Percentiles rank a stretch among this genome's conserved stretches.
These are phyloP conservation scores for Zymoseptoria tritici DNA, from an alignment of 2,329 filamentous ascomycete species.

Conservation along the genomic window DNA sequence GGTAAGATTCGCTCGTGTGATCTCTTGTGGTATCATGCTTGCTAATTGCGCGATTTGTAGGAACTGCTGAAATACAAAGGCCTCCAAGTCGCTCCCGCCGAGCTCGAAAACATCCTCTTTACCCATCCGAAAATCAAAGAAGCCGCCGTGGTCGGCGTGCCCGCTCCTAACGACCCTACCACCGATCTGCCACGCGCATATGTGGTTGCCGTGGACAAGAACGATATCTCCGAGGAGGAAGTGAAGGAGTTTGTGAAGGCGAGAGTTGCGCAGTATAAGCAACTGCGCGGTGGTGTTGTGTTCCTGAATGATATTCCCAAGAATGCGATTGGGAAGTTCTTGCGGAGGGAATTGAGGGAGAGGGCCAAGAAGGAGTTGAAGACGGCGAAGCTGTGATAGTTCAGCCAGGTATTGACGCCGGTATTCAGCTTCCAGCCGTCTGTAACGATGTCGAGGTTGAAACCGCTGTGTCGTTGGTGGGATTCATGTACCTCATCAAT, in stretches of 20 bases:
- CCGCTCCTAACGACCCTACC: constrained; percentile 38
- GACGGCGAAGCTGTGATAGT: neutral
- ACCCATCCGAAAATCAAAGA: constrained; percentile 37
- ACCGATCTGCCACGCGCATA: constrained; percentile 40
- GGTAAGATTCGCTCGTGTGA: constrained; percentile 6
- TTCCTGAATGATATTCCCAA: constrained; percentile 42
- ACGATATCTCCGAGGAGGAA: constrained; percentile 26
- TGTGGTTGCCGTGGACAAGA: constrained; percentile 31
- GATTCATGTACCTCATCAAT: too few species aligned
- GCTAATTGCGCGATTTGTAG: constrained; percentile 37
- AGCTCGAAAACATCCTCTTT: constrained; percentile 39
- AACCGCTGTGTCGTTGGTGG: too few species aligned
- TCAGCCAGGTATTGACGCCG: too few species aligned
- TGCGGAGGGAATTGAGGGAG: constrained; percentile 37
- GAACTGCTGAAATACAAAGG: constrained; percentile 50
- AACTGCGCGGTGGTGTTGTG: constrained; percentile 38
- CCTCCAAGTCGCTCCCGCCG: constrained; percentile 41
- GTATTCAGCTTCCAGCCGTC: too few species aligned
- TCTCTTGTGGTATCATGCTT: neutral
- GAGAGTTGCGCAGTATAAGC: constrained; percentile 40
- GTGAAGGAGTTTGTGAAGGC: constrained; percentile 36
- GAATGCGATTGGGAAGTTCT: constrained; percentile 40
- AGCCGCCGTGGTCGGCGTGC: constrained; percentile 38
- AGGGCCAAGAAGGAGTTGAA: constrained; percentile 34
- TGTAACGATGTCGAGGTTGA: too few species aligned